Evolutionary conservation across 148 eudicot species (phyloP), one percentile per base, ranked within the genome.

Genomic region (Silene uniflora): DNA sequence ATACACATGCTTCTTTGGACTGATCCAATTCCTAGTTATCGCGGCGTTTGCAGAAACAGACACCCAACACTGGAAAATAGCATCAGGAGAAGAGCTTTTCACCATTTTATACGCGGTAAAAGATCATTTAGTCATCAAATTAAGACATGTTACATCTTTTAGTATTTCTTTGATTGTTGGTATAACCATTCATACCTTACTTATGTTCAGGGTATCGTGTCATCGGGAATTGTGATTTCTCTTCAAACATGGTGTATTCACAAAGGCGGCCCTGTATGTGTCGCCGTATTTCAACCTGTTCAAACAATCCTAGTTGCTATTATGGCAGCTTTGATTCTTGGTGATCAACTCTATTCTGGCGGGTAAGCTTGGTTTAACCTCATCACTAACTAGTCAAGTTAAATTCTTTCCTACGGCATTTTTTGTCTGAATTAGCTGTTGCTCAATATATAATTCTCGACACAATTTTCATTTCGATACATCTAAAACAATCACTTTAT

Each of bases 241-340:
- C 93, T 91, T 14, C 96, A 91, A 76, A 91, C 91, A 62, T 91
- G 96, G 96, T 89, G 96, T 68, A 91, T 91, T 69, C 83, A 87
- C 70, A 89, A 87, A 80, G 91, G 93, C 65, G 96, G 96, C 11
- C 96, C 96, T 1, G 90, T 89, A n/a, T 89, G 79, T 61, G 96
- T 91, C 39, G 93, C 93, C 3, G 86, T 88, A 5, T 91, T 91
- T 78, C 96, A 91, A 80, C 93, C 97, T 17, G 89, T 91, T 10
- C 97, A 91, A 71, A 91, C 97, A n/a, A 80, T 91, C 25, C 73
- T 91, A 52, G 97, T 91, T 52, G 97, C 91, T 24, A 75, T 89
- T 56, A 86, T 89, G 90, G 88, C 91, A 0, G 84, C 83, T 75
- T 63, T 85, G n/a, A 73, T 86, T 49, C 89, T 91, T 68, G 90